These are phyloP conservation scores for Nicotiana otophora DNA, from an alignment of 257 asterid species.

Conservation along the genomic window DNA sequence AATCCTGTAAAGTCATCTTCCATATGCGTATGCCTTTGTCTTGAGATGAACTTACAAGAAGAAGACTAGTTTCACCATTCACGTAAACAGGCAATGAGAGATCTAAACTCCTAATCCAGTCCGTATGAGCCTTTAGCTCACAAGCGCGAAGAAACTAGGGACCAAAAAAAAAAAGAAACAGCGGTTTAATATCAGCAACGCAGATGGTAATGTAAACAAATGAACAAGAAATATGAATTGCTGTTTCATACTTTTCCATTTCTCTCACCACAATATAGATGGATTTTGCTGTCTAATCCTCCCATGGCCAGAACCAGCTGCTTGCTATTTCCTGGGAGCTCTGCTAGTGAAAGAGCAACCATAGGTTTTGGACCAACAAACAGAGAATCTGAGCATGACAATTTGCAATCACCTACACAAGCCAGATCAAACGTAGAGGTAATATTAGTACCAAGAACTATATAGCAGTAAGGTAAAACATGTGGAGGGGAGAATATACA, in stretches of 20 bases:
- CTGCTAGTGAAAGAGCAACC: slow-evolving; percentile 84
- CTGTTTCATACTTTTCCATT: slow-evolving; percentile 65
- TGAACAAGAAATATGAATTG: slow-evolving; percentile 13
- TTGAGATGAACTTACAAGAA: slow-evolving; percentile 91
- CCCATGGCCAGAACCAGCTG: slow-evolving; percentile 76
- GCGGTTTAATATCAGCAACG: slow-evolving; percentile 15
- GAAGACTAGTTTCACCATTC: slow-evolving; percentile 49
- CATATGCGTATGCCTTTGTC: slow-evolving; percentile 97
- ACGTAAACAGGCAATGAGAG: slow-evolving; percentile 63
- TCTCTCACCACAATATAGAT: slow-evolving; percentile 72
- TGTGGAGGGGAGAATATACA: background rate
- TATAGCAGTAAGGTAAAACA: background rate
- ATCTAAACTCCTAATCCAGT: slow-evolving; percentile 95
- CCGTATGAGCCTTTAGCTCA: slow-evolving; percentile 88
- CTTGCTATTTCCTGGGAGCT: slow-evolving; percentile 57
- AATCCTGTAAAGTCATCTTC: slow-evolving; percentile 56
- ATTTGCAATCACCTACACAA: slow-evolving; percentile 62
- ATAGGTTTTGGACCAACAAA: slow-evolving; percentile 59
- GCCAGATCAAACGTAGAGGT: slow-evolving; percentile 7
- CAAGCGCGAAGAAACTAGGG: slow-evolving; percentile 74
- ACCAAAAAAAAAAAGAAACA: slow-evolving; percentile 8
- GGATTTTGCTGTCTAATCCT: slow-evolving; percentile 90
- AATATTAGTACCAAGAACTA: background rate
- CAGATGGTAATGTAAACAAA: background rate
- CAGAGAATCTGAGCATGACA: slow-evolving; percentile 62